phyloP scores from a whole-genome alignment of 2,329 filamentous ascomycete species.

The Hypoxylon sp. region DNA sequence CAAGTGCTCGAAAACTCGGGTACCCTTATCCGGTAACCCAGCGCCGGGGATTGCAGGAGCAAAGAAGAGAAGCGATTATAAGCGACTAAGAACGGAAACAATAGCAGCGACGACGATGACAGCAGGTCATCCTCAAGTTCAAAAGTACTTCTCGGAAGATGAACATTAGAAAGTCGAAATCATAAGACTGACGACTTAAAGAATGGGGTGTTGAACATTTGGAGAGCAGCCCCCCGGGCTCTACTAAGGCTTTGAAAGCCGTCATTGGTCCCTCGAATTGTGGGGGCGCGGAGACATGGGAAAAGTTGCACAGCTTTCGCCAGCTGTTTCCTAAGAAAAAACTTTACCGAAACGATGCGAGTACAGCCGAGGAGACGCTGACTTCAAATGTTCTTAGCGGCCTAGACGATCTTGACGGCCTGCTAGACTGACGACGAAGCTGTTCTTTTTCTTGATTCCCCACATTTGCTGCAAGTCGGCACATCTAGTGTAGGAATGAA shows the following conservation, averaged over 20 bases:
- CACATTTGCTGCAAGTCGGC: constrained; percentile 28
- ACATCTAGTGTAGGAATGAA: constrained; percentile 14
- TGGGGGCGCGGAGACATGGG: constrained; percentile 46
- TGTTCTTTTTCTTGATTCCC: constrained; percentile 17
- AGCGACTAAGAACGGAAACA: constrained; percentile 14
- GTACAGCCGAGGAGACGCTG: constrained; percentile 40
- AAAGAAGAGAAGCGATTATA: neutral
- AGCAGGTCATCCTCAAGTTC: constrained; percentile 24
- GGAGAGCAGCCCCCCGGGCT: constrained; percentile 32
- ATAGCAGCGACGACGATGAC: constrained; percentile 13
- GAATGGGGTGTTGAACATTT: constrained; percentile 33
- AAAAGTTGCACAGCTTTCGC: constrained; percentile 36
- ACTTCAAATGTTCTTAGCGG: constrained; percentile 1
- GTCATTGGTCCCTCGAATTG: constrained; percentile 45
- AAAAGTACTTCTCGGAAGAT: constrained; percentile 3
- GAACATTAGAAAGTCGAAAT: constrained; percentile 25
- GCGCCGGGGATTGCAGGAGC: neutral
- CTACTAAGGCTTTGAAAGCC: constrained; percentile 42
- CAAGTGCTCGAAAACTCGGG: constrained; percentile 20
- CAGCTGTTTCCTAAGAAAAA: constrained; percentile 32
- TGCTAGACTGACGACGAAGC: constrained; percentile 13
- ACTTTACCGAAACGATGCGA: constrained; percentile 46
- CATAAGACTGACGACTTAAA: constrained; percentile 28
- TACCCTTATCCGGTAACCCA: constrained; percentile 23
- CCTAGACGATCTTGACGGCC: constrained; percentile 4